Base-by-base conservation (phyloP, 768 basidiomycete species). In the Tubosaeta sp. region DNA sequence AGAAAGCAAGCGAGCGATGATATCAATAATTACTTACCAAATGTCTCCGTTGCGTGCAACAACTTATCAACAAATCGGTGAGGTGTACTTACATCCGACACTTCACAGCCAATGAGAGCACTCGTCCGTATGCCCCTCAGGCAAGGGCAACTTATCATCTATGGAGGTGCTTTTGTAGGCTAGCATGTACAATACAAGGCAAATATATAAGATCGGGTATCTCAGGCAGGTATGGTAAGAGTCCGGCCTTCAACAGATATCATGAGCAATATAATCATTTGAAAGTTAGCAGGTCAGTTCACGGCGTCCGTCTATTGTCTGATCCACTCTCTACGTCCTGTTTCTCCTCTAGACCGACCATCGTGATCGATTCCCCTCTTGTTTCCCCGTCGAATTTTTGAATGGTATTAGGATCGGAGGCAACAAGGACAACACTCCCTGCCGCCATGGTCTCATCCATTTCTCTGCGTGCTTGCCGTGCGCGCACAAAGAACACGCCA, bases 391-490 rank as follows among this genome's bases (percentile, higher is more conserved):
- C 49, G 5, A 10, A 2, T 27, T 29, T 42, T 19, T 2, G 33
- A 25, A 11, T 3, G 4, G 42, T 12, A 37, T 7, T 17, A 6
- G 34, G 32, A 22, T 16, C 34, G n/a, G 55, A 22, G 38, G 14
- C 6, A 32, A 50, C 22, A 14, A 43, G 29, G 0, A 45, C 8
- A 1, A 6, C 13, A 6, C 12, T 47, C 32, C 50, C 52, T 12
- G 41, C 39, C 29, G 57, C 64, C 66, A 77, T 86, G 57, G 75
- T 65, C 58, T 84, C 82, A 59, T 92, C 89, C 38, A 77, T 50
- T 48, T 76, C 76, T 53, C 86, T 79, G 42, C 89, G 77, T 22
- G 69, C 76, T 65, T 91, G 87, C 54, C 73, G 71, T 3, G 88
- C 88, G 26, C 70, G 73, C 27, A 87, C 49, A 41, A 83, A 70